phyloP scores from a whole-genome alignment of 176 grass and related monocot genomes.

The maize (Zea mays) region Zm-B73-REFERENCE-NAM-5.0 NC_050103.1:104689501-104690000 shows the following conservation, averaged over 20 bases:
- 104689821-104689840: constrained; percentile 84
- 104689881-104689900: constrained; percentile 8
- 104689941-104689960: neutral
- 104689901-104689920: neutral
- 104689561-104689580: neutral
- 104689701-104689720: neutral
- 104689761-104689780: constrained; percentile 99
- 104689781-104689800: constrained; percentile 81
- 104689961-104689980: constrained; percentile 26
- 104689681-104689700: neutral
- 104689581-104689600: neutral
- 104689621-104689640: neutral
- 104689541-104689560: neutral
- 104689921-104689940: neutral
- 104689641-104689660: neutral
- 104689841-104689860: constrained; percentile 37
- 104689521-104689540: neutral
- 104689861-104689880: constrained; percentile 37
- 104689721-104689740: neutral
- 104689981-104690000: constrained; percentile 14
- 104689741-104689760: constrained; percentile 85
- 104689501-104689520: neutral
- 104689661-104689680: neutral
- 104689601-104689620: neutral
- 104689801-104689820: constrained; percentile 96